These are phyloP conservation scores for Alectoria sarmentosa DNA, from an alignment of 495 filamentous ascomycete species.

Conservation along the genomic window DNA sequence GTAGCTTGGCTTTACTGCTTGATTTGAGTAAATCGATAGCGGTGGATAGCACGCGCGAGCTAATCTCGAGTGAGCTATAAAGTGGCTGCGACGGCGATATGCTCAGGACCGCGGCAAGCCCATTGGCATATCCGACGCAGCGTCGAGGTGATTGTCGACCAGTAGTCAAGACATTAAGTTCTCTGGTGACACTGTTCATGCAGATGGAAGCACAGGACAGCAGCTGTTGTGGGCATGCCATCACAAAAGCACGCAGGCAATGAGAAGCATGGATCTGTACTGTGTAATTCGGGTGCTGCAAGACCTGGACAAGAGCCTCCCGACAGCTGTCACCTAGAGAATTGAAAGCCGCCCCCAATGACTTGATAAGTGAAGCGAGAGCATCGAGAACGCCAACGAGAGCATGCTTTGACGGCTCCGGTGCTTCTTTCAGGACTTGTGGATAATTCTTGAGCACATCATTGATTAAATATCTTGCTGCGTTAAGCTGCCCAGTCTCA, in stretches of 20 bases:
- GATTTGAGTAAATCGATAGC: conserved; percentile 90
- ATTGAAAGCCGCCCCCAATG: conserved; percentile 73
- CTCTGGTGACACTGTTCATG: conserved; percentile 89
- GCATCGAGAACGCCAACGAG: conserved; percentile 74
- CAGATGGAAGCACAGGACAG: conserved; percentile 88
- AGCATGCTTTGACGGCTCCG: conserved; percentile 83
- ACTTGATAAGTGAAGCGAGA: conserved; percentile 67
- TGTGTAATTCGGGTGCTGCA: conserved; percentile 92
- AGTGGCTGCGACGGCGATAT: conserved; percentile 81
- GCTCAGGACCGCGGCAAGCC: conserved; percentile 84
- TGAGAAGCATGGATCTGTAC: conserved; percentile 85
- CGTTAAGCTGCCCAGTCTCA: conserved; percentile 77
- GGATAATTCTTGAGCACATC: conserved; percentile 91
- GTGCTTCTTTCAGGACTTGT: conserved; percentile 81
- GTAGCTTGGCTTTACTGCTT: conserved; percentile 83
- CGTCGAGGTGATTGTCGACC: conserved; percentile 73
- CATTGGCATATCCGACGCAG: conserved; percentile 90
- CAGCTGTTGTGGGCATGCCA: conserved; percentile 87
- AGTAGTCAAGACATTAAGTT: conserved; percentile 68
- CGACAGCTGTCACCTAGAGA: conserved; percentile 71
- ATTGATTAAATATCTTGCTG: conserved; percentile 76
- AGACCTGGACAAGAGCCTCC: conserved; percentile 81
- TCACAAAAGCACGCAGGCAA: conserved; percentile 77
- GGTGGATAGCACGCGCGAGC: conserved; percentile 82
- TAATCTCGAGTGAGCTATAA: conserved; percentile 92